Evolutionary conservation across 2,329 filamentous ascomycete species (phyloP), one percentile per base, ranked within the genome.

Genomic region (Pleomassaria siparia): DNA sequence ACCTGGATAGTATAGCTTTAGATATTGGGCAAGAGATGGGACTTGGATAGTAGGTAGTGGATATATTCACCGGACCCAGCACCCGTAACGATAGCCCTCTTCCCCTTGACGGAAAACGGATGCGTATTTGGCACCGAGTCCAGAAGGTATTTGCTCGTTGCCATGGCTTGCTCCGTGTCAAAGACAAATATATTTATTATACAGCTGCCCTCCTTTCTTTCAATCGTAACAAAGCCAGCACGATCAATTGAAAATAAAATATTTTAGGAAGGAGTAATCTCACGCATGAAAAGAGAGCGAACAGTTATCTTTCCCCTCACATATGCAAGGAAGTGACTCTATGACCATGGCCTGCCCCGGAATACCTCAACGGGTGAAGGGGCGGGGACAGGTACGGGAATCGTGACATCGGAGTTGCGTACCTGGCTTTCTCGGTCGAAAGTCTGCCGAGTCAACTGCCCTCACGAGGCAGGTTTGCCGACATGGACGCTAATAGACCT

Each of bases 51-150:
- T 8, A 41, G 5, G n/a, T 20, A 6, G 15, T 3, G 33, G 30
- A 13, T 24, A 25, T 10, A 53, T 43, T 26, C 54, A 65, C 65
- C 64, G 24, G 66, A 67, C 10, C 75, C 75, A 43, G 74, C 76
- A 28, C 76, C 76, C 5, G 76, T 78, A 4, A 78, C 65, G 40
- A 78, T 69, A 4, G 75, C 76, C n/a, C 63, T 71, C 59, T 77
- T 77, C 8, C 74, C 74, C 12, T 69, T 50, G 3, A 77, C 70
- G 16, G 57, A 59, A 52, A 74, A 76, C 3, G 67, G 40, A 11
- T 49, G 11, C 28, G 32, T 44, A 29, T 44, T 44, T n/a, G 46
- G n/a, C 32, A 18, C 4, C 13, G 46, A 5, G 13, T 45, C 47
- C 32, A 15, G 25, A n/a, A 35, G 28, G 33, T 32, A 40, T 42